Percentiles rank a stretch among this genome's conserved stretches.
Conservation (phyloP, 176 grass and related monocot species). For the Guadua angustifolia region DNA sequence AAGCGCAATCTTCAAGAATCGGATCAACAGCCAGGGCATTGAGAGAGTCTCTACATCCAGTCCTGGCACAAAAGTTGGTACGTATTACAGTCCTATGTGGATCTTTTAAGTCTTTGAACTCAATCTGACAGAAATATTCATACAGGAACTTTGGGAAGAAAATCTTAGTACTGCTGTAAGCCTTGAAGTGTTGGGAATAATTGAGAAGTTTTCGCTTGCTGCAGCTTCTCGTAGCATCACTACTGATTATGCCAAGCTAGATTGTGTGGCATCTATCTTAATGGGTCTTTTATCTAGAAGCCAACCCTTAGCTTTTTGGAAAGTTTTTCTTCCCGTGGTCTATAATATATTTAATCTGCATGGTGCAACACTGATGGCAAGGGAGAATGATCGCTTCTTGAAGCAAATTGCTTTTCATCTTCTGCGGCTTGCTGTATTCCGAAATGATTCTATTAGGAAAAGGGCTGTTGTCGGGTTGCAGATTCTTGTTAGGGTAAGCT, state of each 20-base stretch:
- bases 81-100: conserved; percentile 40
- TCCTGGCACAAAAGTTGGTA: conserved; percentile 95
- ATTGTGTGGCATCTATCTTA: conserved; percentile 86
- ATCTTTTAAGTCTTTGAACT: conserved; percentile 34
- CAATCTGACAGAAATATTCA: conserved; percentile 37
- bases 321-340: conserved; percentile 79
- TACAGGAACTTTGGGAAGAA: conserved; percentile 99
- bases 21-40: conserved; percentile 84
- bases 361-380: conserved; percentile 88
- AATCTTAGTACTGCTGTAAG: conserved; percentile 94
- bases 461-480: conserved; percentile 84
- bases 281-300: conserved; percentile 88
- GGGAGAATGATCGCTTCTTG: conserved; percentile 99
- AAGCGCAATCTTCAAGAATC: conserved; percentile 97
- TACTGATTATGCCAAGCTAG: conserved; percentile 91
- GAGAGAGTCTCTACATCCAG: conserved; percentile 92
- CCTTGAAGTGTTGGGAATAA: conserved; percentile 88
- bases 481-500: conserved; percentile 94
- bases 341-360: conserved; percentile 90
- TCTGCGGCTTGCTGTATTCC: conserved; percentile 89
- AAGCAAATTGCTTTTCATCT: conserved; percentile 99
- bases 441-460: conserved; percentile 85
- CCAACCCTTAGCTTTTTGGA: conserved; percentile 91
- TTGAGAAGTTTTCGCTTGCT: conserved; percentile 86
- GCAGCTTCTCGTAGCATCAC: conserved; percentile 80